Evolutionary conservation across 441 rosid genomes (phyloP).

Genomic region (Populus hybrid): DNA sequence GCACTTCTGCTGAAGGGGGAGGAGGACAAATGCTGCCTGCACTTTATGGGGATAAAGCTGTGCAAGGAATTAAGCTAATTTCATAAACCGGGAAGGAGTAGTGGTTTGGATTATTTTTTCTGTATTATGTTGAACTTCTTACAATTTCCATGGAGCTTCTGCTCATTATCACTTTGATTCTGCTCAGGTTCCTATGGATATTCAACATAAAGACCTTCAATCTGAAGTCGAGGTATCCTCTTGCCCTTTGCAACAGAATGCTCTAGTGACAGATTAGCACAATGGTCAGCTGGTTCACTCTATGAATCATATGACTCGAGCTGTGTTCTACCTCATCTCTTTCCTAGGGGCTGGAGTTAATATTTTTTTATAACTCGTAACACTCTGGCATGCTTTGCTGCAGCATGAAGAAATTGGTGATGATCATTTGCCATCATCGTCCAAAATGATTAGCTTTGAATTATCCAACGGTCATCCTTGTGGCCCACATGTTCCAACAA

Average conservation of each 20-base stretch:
- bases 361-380: background rate
- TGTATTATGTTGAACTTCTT: background rate
- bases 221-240: conserved; percentile 40
- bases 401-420: conserved; percentile 53
- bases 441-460: conserved; percentile 83
- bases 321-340: background rate
- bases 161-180: conserved; percentile 2
- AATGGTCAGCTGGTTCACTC: background rate
- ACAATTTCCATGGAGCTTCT: background rate
- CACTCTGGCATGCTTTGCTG: conserved; percentile 27
- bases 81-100: background rate
- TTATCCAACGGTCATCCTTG: conserved; percentile 53
- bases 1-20: background rate
- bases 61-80: background rate
- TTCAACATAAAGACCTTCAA: conserved; percentile 39
- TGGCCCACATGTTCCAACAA: conserved; percentile 60
- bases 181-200: conserved; percentile 76
- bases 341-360: background rate
- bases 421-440: conserved; percentile 47
- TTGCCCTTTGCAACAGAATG: background rate
- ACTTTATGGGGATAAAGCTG: background rate
- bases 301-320: background rate
- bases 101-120: conserved; percentile 5
- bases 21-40: background rate
- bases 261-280: background rate